Evolutionary conservation across 306 rosid species (phyloP), one percentile per base, ranked within the genome.

Genomic region (Acacia melanoxylon): DNA sequence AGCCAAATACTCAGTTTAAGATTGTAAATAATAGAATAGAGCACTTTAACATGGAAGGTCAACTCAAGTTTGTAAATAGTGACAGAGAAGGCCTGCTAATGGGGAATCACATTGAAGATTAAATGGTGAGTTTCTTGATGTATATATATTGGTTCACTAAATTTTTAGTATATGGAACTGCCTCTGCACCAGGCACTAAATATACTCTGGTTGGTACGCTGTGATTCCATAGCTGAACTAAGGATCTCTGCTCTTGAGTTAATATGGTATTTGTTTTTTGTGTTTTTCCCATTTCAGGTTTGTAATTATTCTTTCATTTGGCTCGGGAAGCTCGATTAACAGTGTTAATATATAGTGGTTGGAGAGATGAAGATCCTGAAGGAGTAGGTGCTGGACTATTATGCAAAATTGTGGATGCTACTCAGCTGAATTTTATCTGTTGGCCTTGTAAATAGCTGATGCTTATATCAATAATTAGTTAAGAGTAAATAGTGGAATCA

Each of bases 1-100:
- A 83, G 83, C 82, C 91, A 78, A 81, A 85, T 77, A 68, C 86
- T 86, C 89, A 45, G 88, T 92, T 84, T 88, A 90, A 88, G 91
- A 82, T 65, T 96, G 98, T 96, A 96, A 88, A 91, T 96, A 91
- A 89, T 85, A 89, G 79, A 84, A 86, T 81, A 87, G 97, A 89
- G 91, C 86, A 88, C 91, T 86, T 85, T 70, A 89, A 72, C 88
- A 84, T 35, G 86, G 91, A 83, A 84, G 91, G 92, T 90, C 94
- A 86, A 63, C 92, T 89, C 93, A 91, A 88, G 91, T 81, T 48
- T 91, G 97, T 96, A 91, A 87, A 96, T 93, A 93, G 76, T 86
- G 83, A 88, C 86, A 86, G 58, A 45, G 78, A 88, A 72, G 86
- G 88, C 86, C 86, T 86, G 89, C 86, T 85, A 87, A 58, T 88